Evolutionary conservation across 2,329 filamentous ascomycete genomes (phyloP), one percentile per base, ranked within the genome.

Genomic region (Curvularia eragrostidis): DNA sequence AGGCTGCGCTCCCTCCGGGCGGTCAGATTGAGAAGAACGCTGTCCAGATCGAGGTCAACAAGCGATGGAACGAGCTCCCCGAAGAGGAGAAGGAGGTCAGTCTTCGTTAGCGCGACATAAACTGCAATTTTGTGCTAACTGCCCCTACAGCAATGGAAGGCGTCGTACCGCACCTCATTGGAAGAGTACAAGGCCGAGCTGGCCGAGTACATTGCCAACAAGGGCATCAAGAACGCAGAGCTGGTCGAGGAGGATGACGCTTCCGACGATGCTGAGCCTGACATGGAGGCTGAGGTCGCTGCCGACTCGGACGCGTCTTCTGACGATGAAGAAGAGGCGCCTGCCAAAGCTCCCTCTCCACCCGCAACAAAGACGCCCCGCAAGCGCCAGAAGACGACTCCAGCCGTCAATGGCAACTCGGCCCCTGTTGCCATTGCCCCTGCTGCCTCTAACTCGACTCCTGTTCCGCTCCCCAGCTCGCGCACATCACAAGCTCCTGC

Each of bases 11-110:
- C 4, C 72, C 77, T 46, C 84, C 96, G 10, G 91, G 90, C 21
- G 75, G 86, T n/a, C 84, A 87, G 58, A 87, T 89, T 7, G 89
- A 90, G 76, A 93, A 94, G 75, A 92, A 92, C 72, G 91, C 93
- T 56, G 91, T 98, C 48, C 90, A 93, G 74, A 87, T 91, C 59
- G 93, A 97, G 78, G 91, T 93, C 39, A 93, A 92, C 72, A 87
- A 88, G 69, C 87, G 93, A 70, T 97, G 94, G 94, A 85, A 88
- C 61, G 85, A 86, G 64, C 92, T 97, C 89, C 81, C 82, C 6
- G 84, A 88, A 1, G 78, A 81, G 9, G 89, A 96, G 80, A 96
- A 96, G 72, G 79, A 84, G 76, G 86, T 88, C 75, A 67, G 80
- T 74, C 38, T 55, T 9, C 3, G 18, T 13, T 34, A 15, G 13